Evolutionary conservation across 768 basidiomycete species (phyloP).

Genomic region (Tulasnella sp.): DNA sequence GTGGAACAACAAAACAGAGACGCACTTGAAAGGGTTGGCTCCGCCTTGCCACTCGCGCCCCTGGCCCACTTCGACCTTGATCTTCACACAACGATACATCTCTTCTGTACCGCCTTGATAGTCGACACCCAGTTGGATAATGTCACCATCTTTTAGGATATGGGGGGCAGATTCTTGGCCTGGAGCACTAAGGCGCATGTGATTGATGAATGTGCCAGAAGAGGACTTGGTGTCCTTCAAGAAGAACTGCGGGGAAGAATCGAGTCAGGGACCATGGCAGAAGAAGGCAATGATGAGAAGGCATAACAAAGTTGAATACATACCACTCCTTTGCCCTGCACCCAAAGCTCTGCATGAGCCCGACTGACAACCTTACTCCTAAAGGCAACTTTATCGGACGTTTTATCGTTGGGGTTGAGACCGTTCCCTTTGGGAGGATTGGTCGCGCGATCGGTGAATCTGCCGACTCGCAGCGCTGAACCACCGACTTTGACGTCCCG

Average conservation of each 20-base stretch:
- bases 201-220: constrained; percentile 91
- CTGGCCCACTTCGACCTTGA: constrained; percentile 67
- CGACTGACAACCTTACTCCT: constrained; percentile 90
- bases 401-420: constrained; percentile 42
- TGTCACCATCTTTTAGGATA: constrained; percentile 82
- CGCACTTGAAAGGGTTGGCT: constrained; percentile 85
- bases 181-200: constrained; percentile 75
- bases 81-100: constrained; percentile 95
- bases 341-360: constrained; percentile 91
- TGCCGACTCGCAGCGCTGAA: constrained; percentile 69
- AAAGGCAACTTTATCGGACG: constrained; percentile 82
- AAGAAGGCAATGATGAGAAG: not conserved
- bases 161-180: constrained; percentile 66
- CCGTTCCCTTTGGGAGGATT: constrained; percentile 39
- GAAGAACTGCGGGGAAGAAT: constrained; percentile 43
- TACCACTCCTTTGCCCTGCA: constrained; percentile 33
- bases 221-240: constrained; percentile 84
- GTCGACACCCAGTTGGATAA: constrained; percentile 90
- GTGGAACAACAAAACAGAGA: constrained; percentile 15
- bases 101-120: constrained; percentile 97
- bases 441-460: constrained; percentile 75
- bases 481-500: constrained; percentile 68
- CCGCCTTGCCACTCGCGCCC: constrained; percentile 75
- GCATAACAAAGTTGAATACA: constrained; percentile 14
- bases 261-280: not conserved